Base-by-base conservation (phyloP, 345 rosid species). In the Barbarea vulgaris region DNA sequence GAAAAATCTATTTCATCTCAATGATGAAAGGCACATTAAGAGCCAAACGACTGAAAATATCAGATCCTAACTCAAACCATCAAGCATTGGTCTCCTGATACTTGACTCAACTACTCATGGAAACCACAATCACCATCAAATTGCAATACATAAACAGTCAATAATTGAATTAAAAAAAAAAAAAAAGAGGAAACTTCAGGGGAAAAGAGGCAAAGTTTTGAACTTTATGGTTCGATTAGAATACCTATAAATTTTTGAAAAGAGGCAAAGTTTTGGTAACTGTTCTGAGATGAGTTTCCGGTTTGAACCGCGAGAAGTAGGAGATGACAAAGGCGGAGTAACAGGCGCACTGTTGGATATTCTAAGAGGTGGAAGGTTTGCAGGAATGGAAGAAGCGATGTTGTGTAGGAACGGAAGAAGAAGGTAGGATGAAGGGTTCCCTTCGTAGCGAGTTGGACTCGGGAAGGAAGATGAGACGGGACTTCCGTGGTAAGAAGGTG, bases 331-430 rank as follows among this genome's bases (percentile, higher is more conserved):
- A 2, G 98, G 99, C 0, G 99, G 99, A 5, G 99, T 95, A n/a
- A 95, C 97, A 2, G 99, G 99, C 0, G 99, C 99, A 9, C 99
- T 95, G 75, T 79, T 95, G 61, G 98, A 95, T 76, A 95, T 90
- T 69, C 98, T 85, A 36, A 95, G 88, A 72, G 91, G 89, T 1
- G 97, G 96, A 9, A 92, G 90, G 44, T 86, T 86, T 0, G 86
- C 18, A 0, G 98, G 94, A 8, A 87, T 77, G 3, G 86, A 83
- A 31, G 82, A 79, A 30, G 86, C 86, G 0, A 87, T 81, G 80
- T 83, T 87, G 48, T 71, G 92, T n/a, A 95, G 85, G 78, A 92
- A 87, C 0, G 99, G 99, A 2, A 92, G 87, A 3, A 92, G 87
- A 30, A 89, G 83, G 79, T 83, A 80, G 0, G 86, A 70, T 0